phyloP scores from a whole-genome alignment of 2,329 filamentous ascomycete species.

The Aureobasidium leucospermi region DNA sequence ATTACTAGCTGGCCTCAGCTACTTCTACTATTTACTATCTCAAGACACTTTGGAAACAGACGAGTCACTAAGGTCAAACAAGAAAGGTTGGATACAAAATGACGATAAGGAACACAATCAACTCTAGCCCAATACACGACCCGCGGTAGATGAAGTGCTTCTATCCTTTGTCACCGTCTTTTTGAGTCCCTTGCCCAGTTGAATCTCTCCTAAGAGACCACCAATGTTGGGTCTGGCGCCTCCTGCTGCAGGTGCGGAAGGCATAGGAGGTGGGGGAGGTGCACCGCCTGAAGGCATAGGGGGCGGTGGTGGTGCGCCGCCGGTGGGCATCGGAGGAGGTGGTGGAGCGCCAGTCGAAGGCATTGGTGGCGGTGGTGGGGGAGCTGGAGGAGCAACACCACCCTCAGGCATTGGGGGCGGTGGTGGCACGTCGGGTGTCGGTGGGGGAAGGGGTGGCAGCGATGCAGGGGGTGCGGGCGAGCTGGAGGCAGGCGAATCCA shows the following conservation, averaged over 20 bases:
- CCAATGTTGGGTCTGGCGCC: conserved; percentile 34
- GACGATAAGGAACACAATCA: not conserved
- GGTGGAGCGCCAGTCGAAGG: conserved; percentile 34
- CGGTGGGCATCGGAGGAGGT: conserved; percentile 37
- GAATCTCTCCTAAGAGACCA: conserved; percentile 74
- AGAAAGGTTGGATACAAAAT: not conserved
- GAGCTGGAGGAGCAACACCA: conserved; percentile 18
- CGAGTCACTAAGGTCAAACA: not conserved
- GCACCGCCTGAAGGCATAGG: conserved; percentile 27
- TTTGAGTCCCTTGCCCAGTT: conserved; percentile 67
- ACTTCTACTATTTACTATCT: too few species aligned
- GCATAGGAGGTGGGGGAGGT: conserved; percentile 28
- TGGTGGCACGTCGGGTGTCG: conserved; percentile 34
- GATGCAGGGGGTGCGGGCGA: conserved; percentile 38
- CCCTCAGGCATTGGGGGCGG: conserved; percentile 24
- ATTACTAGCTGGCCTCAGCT: too few species aligned
- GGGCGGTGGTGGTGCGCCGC: conserved; percentile 39
- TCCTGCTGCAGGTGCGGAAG: conserved; percentile 27
- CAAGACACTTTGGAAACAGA: too few species aligned
- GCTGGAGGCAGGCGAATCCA: conserved; percentile 46
- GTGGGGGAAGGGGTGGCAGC: conserved; percentile 27
- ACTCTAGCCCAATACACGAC: conserved; percentile 53
- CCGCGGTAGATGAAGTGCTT: conserved; percentile 64
- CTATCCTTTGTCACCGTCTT: conserved; percentile 89
- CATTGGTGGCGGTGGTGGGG: conserved; percentile 45